These are phyloP conservation scores for Colletotrichum abscissum DNA, from an alignment of 2,329 filamentous ascomycete species.

Conservation along the genomic window DNA sequence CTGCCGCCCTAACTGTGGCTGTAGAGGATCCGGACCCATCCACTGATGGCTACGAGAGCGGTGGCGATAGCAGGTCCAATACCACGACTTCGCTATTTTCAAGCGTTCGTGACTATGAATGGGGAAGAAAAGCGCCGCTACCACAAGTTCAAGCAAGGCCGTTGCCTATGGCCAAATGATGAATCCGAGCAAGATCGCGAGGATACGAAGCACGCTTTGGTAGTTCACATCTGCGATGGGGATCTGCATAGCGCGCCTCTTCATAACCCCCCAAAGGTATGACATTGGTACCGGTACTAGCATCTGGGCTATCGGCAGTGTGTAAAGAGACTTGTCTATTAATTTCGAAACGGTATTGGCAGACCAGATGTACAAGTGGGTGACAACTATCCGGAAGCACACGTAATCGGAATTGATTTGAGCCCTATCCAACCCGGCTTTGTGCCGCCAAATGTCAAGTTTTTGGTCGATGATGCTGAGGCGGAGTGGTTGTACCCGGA, in stretches of 20 bases:
- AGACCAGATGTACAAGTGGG: not conserved
- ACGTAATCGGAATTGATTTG: slow-evolving; percentile 11
- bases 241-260: slow-evolving; percentile 56
- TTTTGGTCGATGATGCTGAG: slow-evolving; percentile 41
- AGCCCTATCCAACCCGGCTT: slow-evolving; percentile 21
- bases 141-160: slow-evolving; percentile 52
- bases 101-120: slow-evolving; percentile 52
- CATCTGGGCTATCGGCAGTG: not conserved
- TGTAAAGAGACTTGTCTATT: no score
- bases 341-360: no score
- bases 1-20: no score
- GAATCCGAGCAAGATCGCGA: slow-evolving; percentile 1
- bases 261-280: no score
- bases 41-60: not conserved
- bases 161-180: slow-evolving; percentile 50
- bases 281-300: not conserved
- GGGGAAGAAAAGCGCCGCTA: slow-evolving; percentile 50
- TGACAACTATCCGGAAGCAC: not conserved
- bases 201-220: slow-evolving; percentile 54
- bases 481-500: slow-evolving; percentile 39
- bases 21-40: not conserved
- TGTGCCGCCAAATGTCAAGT: slow-evolving; percentile 40
- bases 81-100: slow-evolving; percentile 45
- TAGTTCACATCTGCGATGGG: slow-evolving; percentile 48
- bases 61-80: slow-evolving; percentile 37